Base-by-base conservation (phyloP, 2,329 filamentous ascomycete genomes). In the Ceratocystis variospora region DNA sequence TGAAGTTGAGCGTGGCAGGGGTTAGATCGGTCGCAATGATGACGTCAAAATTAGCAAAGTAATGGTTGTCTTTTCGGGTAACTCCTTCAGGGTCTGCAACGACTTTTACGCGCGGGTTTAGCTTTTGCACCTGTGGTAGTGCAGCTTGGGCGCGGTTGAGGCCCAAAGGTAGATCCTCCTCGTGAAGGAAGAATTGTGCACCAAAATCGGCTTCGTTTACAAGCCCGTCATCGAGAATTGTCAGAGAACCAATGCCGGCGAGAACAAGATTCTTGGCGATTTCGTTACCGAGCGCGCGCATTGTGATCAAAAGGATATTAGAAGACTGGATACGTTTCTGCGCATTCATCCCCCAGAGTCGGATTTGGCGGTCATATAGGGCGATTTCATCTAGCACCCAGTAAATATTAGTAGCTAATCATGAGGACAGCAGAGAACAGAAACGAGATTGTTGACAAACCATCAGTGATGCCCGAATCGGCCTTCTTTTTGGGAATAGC, bases 231-330 rank as follows among this genome's bases (percentile, higher is more conserved):
- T 99, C 94, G 67, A 94, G 80, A 66, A 99, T 85, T 17, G 93
- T 97, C 68, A 99, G 81, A 41, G 90, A 93, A 67, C 89, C 88
- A 71, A 99, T 88, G 68, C 94, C 94, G 25, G 94, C 92, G 2
- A 99, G 84, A 19, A 96, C 93, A 25, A 99, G 86, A 74, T 97
- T 99, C 79, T 99, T 99, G 69, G 94, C 92, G 65, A 97, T 88
- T 77, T 99, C 94, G 74, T 93, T 95, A 67, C 89, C 91, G 17
- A 99, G 83, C 0, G 89, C 91, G 73, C 88, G 89, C 75, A 96
- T 85, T 37, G 87, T 91, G 70, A 99, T 87, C 69, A 99, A 84
- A 59, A 97, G 86, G 71, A 99, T 88, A 72, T 91, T 91, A 68
- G 94, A 90, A 68, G 83, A 88, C 71, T 93, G 90, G 67, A 99